phyloP scores from a whole-genome alignment of 2,329 filamentous ascomycete genomes.

The Diaporthe vaccinii region DNA sequence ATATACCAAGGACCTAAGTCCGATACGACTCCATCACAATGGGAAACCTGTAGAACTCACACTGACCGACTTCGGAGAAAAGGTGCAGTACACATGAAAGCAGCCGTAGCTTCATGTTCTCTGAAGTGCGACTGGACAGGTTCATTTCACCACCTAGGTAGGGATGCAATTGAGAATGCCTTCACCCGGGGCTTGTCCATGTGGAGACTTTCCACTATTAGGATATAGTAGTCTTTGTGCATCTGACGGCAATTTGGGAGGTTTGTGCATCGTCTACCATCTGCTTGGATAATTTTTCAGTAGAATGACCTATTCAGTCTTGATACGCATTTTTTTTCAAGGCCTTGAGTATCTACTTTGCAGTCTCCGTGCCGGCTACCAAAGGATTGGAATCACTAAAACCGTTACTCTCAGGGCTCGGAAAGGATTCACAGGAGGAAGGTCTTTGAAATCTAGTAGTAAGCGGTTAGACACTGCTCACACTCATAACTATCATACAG shows the following conservation, averaged over 20 bases:
- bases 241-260: neutral
- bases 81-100: neutral
- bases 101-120: neutral
- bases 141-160: neutral
- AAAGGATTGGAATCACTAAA: too few species aligned
- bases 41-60: neutral
- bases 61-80: neutral
- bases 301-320: too few species aligned
- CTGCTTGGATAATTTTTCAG: too few species aligned
- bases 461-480: neutral
- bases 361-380: neutral
- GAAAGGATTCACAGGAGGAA: neutral
- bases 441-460: neutral
- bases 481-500: neutral
- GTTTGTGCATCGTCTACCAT: neutral
- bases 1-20: constrained; percentile 22
- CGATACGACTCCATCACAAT: constrained; percentile 15
- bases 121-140: neutral
- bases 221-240: neutral
- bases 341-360: neutral
- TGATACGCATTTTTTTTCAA: neutral
- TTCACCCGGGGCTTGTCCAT: too few species aligned
- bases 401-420: neutral
- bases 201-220: too few species aligned
- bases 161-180: neutral